Conservation (phyloP, 2,329 filamentous ascomycete species). For the Lachnellula cervina region DNA sequence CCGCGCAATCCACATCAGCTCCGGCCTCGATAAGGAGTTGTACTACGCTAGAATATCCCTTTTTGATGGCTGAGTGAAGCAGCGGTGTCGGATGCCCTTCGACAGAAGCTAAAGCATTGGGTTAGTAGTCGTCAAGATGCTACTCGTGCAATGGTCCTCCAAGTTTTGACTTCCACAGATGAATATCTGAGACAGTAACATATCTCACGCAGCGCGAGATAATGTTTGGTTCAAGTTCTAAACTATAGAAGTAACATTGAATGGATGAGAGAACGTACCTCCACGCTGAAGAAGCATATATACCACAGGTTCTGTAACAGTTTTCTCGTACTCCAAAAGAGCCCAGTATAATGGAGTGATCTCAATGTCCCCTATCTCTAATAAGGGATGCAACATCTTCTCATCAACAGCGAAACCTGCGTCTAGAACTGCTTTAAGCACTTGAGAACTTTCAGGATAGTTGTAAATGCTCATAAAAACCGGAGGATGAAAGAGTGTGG, state of each 20-base stretch:
- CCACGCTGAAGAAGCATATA: conserved; percentile 22
- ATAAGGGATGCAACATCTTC: conserved; percentile 32
- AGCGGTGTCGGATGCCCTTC: conserved; percentile 2
- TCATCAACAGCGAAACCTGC: conserved; percentile 59
- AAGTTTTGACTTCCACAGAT: too few relatives aligned
- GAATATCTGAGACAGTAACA: too few relatives aligned
- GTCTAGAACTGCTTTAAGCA: conserved; percentile 49
- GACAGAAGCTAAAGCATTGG: background rate
- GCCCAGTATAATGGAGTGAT: conserved; percentile 54
- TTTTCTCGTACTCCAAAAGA: conserved; percentile 58
- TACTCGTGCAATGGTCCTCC: too few relatives aligned
- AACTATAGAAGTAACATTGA: too few relatives aligned
- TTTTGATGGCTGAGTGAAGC: conserved; percentile 6
- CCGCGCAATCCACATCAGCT: conserved; percentile 5
- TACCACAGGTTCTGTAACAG: conserved; percentile 53
- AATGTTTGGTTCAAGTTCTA: too few relatives aligned
- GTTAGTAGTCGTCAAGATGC: too few relatives aligned
- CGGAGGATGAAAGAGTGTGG: conserved; percentile 40
- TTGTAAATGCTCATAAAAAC: conserved; percentile 48
- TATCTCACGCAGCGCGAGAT: too few relatives aligned
- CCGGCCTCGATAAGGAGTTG: conserved; percentile 2
- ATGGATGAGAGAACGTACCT: too few relatives aligned
- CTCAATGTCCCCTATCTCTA: background rate
- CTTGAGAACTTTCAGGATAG: conserved; percentile 49
- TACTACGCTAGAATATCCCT: background rate